Evolutionary conservation across 1,139 yeast species (phyloP), one percentile per base, ranked within the genome.

Genomic region (Pichia sp.): DNA sequence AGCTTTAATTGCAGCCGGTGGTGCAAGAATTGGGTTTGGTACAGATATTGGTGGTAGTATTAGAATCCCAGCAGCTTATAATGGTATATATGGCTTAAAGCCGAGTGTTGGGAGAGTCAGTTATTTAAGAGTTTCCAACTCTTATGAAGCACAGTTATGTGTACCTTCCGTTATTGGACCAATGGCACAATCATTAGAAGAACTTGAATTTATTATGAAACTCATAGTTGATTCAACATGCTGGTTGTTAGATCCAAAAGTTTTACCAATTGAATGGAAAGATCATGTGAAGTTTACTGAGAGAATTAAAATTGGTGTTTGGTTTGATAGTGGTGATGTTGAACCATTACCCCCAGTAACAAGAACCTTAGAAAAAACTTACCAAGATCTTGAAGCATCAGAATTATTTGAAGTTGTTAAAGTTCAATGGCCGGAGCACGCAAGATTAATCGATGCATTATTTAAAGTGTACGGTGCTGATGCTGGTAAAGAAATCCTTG

Each of bases 11-110:
- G 80, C 74, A 1, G 61, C 74, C 22, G 68, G 69, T 40, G 82
- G 75, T 7, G 68, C 80, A 0, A 61, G 70, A 11, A 55, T 79
- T 34, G 85, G 84, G 0, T 62, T 79, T 39, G 84, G 85, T 11
- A 77, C 83, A 16, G 85, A 81, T 61, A 77, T 81, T 55, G 86
- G 85, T 15, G 86, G 85, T 7, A 71, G 79, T 29, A 77, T 80
- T 45, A 66, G 85, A 47, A 70, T 71, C 48, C 86, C 86, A 3
- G 75, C 82, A 4, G 68, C 74, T 12, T 73, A 73, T 52, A 72
- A 75, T 44, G 82, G 82, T 0, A 57, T 77, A 4, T 79, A 70
- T 59, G 84, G 80, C 0, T 57, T 80, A 47, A 72, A 76, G 53
- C 79, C 83, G 5, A 70, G 80, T 3, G 55, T 67, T 15, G 67